A percentile compares a stretch with the other conserved stretches of the same genome.
Conservation (phyloP, 192 early-diverging fungal genomes). For the Coemansia sp. region DNA sequence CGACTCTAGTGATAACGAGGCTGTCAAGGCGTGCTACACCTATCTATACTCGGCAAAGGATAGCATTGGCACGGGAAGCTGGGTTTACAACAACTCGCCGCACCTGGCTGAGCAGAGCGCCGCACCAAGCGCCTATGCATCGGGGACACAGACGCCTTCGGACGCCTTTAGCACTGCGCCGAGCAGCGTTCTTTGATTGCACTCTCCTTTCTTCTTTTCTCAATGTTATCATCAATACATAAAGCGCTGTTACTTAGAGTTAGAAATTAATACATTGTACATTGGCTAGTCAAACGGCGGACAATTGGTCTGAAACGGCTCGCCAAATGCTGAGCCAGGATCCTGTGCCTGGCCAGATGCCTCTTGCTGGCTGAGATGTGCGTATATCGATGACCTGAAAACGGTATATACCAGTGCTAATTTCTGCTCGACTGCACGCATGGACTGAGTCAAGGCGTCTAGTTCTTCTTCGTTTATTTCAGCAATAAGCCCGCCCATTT, state of each 20-base stretch:
- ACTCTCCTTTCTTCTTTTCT: neutral
- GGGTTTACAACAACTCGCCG: constrained; percentile 42
- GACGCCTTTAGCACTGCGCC: constrained; percentile 52
- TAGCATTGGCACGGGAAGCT: constrained; percentile 51
- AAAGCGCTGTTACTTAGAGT: neutral
- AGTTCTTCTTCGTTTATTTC: constrained; percentile 54
- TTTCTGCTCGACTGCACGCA: constrained; percentile 56
- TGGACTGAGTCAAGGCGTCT: constrained; percentile 51
- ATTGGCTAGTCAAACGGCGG: constrained; percentile 47
- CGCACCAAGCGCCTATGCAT: constrained; percentile 13
- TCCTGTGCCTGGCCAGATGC: constrained; percentile 23
- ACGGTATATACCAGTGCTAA: constrained; percentile 53
- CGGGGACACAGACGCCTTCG: constrained; percentile 50
- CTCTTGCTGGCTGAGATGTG: constrained; percentile 52
- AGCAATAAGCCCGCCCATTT: constrained; percentile 49
- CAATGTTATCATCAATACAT: neutral
- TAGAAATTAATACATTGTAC: neutral
- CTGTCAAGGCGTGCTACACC: constrained; percentile 36
- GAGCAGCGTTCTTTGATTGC: constrained; percentile 34
- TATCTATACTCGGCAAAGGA: constrained; percentile 50
- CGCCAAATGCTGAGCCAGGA: constrained; percentile 28
- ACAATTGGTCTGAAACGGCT: constrained; percentile 54
- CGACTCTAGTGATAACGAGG: constrained; percentile 41
- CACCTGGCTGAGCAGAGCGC: constrained; percentile 17
- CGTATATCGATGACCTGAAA: constrained; percentile 54